Evolutionary conservation across 768 basidiomycete species (phyloP), one percentile per base, ranked within the genome.

Genomic region (Trametes maxima): DNA sequence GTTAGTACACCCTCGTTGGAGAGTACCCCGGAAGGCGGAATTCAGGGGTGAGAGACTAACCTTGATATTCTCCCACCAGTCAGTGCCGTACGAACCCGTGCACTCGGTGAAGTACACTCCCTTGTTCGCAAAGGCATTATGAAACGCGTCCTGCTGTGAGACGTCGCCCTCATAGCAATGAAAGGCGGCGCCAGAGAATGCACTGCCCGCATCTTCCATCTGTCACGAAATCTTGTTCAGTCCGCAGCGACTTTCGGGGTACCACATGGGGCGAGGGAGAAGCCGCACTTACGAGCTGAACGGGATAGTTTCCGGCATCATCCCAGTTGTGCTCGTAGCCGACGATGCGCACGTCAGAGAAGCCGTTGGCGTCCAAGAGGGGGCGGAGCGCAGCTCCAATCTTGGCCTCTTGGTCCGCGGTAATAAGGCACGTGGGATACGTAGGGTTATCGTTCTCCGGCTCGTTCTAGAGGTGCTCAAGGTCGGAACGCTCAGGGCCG

Each of bases 41-140:
- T 33, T 33, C 3, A 33, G 28, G 1, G 16, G n/a, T 28, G 25
- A 11, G 0, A 37, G 64, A 49, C 72, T 7, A 55, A 85, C 88
- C 80, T 91, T 91, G 73, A 91, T 86, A 67, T 91, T 88, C 47
- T 74, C 76, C 90, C 90, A 92, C 89, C 89, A 91, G 68, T 90
- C 86, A 7, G 81, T 81, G n/a, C 87, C 86, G 57, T 81, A 71
- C 0, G 79, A 83, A 4, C 90, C 89, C 1, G 83, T 73, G 68
- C 90, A 90, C 72, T 91, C 89, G 67, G 75, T 80, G 60, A 81
- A 74, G 73, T 77, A 79, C 10, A 82, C 74, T 77, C 79, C 83
- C 76, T 88, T 87, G 63, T 70, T 70, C 1, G 87, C 86, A 61
- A 75, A 87, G n/a, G 77, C 77, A 48, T 75, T 75, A 28, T 83